These are phyloP conservation scores for Solanum peruvianum DNA, from an alignment of 257 asterid genomes.

Conservation along the genomic window DNA sequence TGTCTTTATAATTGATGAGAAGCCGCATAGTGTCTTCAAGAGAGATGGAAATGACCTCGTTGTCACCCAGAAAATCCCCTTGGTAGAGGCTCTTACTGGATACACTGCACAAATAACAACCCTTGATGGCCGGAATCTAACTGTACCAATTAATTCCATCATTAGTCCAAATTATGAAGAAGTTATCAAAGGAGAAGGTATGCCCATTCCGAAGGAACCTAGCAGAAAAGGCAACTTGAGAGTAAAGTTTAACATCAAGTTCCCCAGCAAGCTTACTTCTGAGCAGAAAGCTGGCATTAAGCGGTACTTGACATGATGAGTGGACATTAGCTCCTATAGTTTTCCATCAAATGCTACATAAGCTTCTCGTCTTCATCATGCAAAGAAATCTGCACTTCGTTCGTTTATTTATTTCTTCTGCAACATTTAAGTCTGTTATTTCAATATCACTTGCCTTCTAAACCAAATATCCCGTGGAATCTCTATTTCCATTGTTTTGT, in stretches of 20 bases:
- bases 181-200: slow-evolving; percentile 76
- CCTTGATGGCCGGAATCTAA: slow-evolving; percentile 63
- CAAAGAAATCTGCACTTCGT: not conserved
- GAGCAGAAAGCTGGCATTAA: slow-evolving; percentile 82
- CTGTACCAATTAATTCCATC: slow-evolving; percentile 47
- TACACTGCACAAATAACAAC: slow-evolving; percentile 56
- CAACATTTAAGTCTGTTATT: not conserved
- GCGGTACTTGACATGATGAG: slow-evolving; percentile 38
- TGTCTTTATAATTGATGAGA: slow-evolving; percentile 74
- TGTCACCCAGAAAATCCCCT: slow-evolving; percentile 55
- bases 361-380: not conserved
- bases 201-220: slow-evolving; percentile 92
- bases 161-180: slow-evolving; percentile 68
- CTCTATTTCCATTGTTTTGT: not conserved
- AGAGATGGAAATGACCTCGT: slow-evolving; percentile 84
- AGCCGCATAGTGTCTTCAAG: slow-evolving; percentile 65
- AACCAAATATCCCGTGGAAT: not conserved
- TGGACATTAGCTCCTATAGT: not conserved
- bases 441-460: not conserved
- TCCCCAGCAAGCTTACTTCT: slow-evolving; percentile 71
- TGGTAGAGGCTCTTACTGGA: slow-evolving; percentile 80
- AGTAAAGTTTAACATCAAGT: slow-evolving; percentile 67
- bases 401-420: not conserved
- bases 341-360: slow-evolving; percentile 8
- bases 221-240: slow-evolving; percentile 67